phyloP scores from a whole-genome alignment of 2,329 filamentous ascomycete genomes.

The Chaetomium globosum region DNA sequence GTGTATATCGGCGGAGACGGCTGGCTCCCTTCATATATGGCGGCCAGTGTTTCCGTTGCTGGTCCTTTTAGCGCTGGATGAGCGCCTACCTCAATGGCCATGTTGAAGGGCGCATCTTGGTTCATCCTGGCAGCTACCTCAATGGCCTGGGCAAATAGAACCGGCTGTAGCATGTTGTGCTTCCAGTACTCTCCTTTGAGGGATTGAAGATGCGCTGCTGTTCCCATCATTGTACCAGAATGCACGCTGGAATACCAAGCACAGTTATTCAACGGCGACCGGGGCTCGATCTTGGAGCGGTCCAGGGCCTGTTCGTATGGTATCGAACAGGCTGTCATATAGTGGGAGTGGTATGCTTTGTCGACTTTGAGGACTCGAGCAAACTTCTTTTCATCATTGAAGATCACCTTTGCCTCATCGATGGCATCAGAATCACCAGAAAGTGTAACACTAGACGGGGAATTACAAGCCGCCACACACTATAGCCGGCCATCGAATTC shows the following conservation, averaged over 20 bases:
- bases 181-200: too few species aligned
- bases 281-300: too few species aligned
- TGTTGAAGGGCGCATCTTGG: too few species aligned
- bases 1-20: too few species aligned
- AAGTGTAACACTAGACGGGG: not conserved
- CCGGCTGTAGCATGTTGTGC: too few species aligned
- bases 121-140: too few species aligned
- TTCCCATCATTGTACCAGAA: constrained; percentile 10
- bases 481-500: not conserved
- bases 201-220: too few species aligned
- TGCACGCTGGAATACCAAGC: constrained; percentile 2
- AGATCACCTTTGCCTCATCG: not conserved
- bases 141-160: too few species aligned
- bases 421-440: not conserved
- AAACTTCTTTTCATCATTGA: not conserved
- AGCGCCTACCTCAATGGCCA: too few species aligned
- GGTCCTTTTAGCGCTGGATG: too few species aligned
- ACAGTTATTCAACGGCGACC: not conserved
- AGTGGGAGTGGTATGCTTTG: not conserved
- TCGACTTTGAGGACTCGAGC: not conserved
- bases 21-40: too few species aligned
- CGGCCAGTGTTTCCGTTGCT: too few species aligned
- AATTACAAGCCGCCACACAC: not conserved
- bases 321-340: not conserved
- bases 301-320: not conserved